Percentiles rank a stretch among this genome's conserved stretches.
Evolutionary conservation across 768 basidiomycete genomes (phyloP).

Genomic region (Tylopilus felleus): DNA sequence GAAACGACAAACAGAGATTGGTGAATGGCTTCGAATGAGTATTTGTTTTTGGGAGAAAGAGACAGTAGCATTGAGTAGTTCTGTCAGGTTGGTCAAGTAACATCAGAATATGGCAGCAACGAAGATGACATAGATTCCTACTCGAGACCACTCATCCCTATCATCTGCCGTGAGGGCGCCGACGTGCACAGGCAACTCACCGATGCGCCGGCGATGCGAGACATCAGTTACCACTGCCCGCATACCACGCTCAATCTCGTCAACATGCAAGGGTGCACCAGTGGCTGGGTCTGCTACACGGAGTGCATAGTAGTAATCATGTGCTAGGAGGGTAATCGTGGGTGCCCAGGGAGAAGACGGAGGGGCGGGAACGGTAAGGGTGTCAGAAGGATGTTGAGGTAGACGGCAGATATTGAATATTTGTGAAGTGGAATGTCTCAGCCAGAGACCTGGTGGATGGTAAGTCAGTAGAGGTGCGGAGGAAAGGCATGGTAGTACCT

Average conservation of each 20-base stretch:
- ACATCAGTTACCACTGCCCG: slow-evolving; percentile 56
- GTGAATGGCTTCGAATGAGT: slow-evolving; percentile 60
- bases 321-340: slow-evolving; percentile 62
- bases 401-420: slow-evolving; percentile 80
- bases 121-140: slow-evolving; percentile 32
- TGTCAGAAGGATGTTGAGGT: slow-evolving; percentile 65
- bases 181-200: slow-evolving; percentile 59
- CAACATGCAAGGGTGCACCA: slow-evolving; percentile 32
- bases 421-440: slow-evolving; percentile 51
- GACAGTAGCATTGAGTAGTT: slow-evolving; percentile 68
- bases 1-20: slow-evolving; percentile 77
- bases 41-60: slow-evolving; percentile 61
- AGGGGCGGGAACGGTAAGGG: slow-evolving; percentile 43
- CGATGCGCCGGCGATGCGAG: slow-evolving; percentile 41
- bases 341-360: slow-evolving; percentile 42
- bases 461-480: not conserved
- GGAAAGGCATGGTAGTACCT: slow-evolving; percentile 38
- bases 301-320: slow-evolving; percentile 79
- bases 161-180: slow-evolving; percentile 77
- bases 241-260: slow-evolving; percentile 45
- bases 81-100: slow-evolving; percentile 25
- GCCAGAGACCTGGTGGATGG: slow-evolving; percentile 51
- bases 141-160: slow-evolving; percentile 78
- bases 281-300: slow-evolving; percentile 46
- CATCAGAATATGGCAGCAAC: not conserved